Evolutionary conservation across 2,329 filamentous ascomycete species (phyloP).

Genomic region (Knufia petricola): DNA sequence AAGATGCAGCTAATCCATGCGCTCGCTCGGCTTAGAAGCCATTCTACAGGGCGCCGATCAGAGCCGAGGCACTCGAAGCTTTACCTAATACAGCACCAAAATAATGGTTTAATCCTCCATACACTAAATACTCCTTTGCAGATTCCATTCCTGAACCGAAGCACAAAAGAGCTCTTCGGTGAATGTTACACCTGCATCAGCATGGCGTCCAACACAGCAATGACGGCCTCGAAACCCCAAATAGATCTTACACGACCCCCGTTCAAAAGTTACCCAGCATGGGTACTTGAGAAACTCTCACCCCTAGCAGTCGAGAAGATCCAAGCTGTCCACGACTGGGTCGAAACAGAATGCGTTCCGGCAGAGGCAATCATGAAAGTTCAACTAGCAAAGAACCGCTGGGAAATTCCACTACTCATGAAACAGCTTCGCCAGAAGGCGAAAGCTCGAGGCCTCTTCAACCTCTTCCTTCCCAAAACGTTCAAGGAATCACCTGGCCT

Average conservation of each 20-base stretch:
- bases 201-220: not conserved
- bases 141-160: no score
- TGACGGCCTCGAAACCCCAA: not conserved
- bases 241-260: conserved; percentile 8
- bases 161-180: not conserved
- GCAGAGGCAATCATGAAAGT: conserved; percentile 65
- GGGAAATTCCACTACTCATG: conserved; percentile 60
- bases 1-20: no score
- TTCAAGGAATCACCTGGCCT: conserved; percentile 82
- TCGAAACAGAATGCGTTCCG: conserved; percentile 76
- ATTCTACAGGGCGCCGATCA: not conserved
- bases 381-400: conserved; percentile 62
- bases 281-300: conserved; percentile 27
- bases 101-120: no score
- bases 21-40: no score
- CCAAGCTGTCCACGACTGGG: conserved; percentile 65
- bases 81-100: no score
- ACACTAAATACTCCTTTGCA: no score
- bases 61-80: not conserved
- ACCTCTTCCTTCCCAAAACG: conserved; percentile 80
- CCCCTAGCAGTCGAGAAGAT: conserved; percentile 35
- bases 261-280: conserved; percentile 34
- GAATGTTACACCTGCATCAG: no score
- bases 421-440: conserved; percentile 74
- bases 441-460: conserved; percentile 68